Evolutionary conservation across 2,329 filamentous ascomycete species (phyloP), one percentile per base, ranked within the genome.

Genomic region (Fusarium sp.): DNA sequence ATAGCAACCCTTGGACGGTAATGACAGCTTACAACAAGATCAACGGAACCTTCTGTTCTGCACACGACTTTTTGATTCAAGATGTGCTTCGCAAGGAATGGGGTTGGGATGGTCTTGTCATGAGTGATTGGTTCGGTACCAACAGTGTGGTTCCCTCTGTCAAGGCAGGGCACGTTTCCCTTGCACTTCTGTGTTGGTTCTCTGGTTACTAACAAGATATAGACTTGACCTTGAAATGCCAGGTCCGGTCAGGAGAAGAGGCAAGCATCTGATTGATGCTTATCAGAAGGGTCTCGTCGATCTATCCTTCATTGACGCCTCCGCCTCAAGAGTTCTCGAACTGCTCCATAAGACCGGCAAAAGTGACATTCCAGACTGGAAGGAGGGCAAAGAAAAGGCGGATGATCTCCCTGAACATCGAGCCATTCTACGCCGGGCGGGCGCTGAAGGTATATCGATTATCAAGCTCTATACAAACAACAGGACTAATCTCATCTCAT

Each of bases 1-100:
- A 81, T 28, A 77, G 77, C 4, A 75, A 78, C 31, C 82, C 81
- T 1, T 78, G 79, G 58, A 63, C 52, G 14, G 73, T 83, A 26
- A 85, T 84, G 82, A 81, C 81, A 1, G 76, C 80, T 7, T 84
- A 84, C 55, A 83, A 82, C 42, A 81, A 79, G 53, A 75, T 84
- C 26, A 84, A 85, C 51, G 81, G 81, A 6, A 71, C 73, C 8
- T 82, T 83, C 62, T 78, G 78, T 26, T 79, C 78, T 24, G 80
- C 79, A 50, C 81, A 82, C 63, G 74, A 77, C 1, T 75, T 75
- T 33, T 70, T 83, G 5, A 71, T 83, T 6, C 72, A 77, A 20
- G 75, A 78, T 24, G 77, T 83, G n/a, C 72, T 83, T 33, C 77
- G 82, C 45, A 74, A 75, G 3, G 80, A 83, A 65, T 85, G 82